phyloP scores from a whole-genome alignment of 179 eudicot species.

The Dionaea muscipula region DNA sequence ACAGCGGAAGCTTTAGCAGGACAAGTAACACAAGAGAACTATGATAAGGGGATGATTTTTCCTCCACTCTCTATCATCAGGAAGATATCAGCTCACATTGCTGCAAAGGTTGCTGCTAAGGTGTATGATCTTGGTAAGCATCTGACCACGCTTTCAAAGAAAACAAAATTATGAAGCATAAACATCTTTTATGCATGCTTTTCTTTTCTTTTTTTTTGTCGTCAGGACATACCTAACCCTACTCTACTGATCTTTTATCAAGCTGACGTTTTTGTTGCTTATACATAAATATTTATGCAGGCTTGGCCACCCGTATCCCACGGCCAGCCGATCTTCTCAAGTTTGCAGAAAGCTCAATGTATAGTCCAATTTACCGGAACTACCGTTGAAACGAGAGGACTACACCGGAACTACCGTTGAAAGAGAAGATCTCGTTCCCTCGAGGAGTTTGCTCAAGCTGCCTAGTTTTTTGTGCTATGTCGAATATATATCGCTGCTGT shows the following conservation, averaged over 20 bases:
- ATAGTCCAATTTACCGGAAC: constrained; percentile 32
- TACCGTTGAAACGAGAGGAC: constrained; percentile 24
- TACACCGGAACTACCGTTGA: constrained; percentile 32
- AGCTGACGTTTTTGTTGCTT: not conserved
- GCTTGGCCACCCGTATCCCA: constrained; percentile 36
- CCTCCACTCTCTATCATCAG: constrained; percentile 57
- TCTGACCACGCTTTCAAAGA: no score
- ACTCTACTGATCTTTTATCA: not conserved
- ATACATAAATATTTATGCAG: constrained; percentile 14
- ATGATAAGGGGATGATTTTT: constrained; percentile 45
- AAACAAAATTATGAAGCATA: no score
- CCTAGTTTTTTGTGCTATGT: no score
- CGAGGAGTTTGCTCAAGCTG: no score
- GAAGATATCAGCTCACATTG: constrained; percentile 60
- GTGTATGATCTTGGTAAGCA: constrained; percentile 59
- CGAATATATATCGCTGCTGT: no score
- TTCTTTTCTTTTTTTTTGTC: not conserved
- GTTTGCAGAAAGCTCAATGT: constrained; percentile 40
- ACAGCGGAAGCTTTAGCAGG: constrained; percentile 74
- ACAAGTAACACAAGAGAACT: constrained; percentile 63
- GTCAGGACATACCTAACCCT: not conserved
- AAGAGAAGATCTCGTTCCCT: not conserved
- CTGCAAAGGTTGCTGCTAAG: constrained; percentile 63
- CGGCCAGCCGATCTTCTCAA: constrained; percentile 33
- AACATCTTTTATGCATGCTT: no score